These are phyloP conservation scores for Amanita subjunquillea DNA, from an alignment of 768 basidiomycete genomes.

Conservation along the genomic window DNA sequence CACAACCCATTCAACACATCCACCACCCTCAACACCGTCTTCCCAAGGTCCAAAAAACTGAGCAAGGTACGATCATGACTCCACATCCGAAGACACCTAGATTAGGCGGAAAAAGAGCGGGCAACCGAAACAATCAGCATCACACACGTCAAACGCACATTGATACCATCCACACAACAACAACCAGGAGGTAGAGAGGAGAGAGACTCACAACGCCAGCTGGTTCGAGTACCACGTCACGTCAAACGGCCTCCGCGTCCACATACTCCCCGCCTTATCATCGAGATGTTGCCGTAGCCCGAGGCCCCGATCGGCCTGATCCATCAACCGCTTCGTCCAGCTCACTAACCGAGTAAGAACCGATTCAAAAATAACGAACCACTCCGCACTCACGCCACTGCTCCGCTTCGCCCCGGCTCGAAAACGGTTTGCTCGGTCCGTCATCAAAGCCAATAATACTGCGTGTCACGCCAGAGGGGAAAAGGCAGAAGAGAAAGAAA, in stretches of 20 bases:
- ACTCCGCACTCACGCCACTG: slow-evolving; percentile 59
- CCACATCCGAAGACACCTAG: slow-evolving; percentile 59
- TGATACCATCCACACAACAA: too few species aligned
- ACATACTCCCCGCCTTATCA: slow-evolving; percentile 32
- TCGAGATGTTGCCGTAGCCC: slow-evolving; percentile 34
- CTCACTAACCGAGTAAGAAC: slow-evolving; percentile 31
- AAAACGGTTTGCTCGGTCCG: slow-evolving; percentile 13
- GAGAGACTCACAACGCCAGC: slow-evolving; percentile 40
- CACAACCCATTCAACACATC: slow-evolving; percentile 64
- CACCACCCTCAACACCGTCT: slow-evolving; percentile 49
- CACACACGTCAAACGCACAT: too few species aligned
- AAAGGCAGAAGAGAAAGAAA: too few species aligned
- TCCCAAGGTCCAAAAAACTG: slow-evolving; percentile 56
- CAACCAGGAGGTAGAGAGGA: background rate
- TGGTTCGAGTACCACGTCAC: slow-evolving; percentile 66
- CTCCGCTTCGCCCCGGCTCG: slow-evolving; percentile 62
- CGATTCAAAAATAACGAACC: background rate
- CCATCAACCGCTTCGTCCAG: slow-evolving; percentile 60
- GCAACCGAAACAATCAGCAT: too few species aligned
- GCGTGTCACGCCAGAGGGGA: too few species aligned
- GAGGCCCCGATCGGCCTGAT: slow-evolving; percentile 45
- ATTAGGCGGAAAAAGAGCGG: background rate
- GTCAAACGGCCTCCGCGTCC: slow-evolving; percentile 62
- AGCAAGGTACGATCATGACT: slow-evolving; percentile 45
- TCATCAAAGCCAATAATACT: slow-evolving; percentile 2